Evolutionary conservation across 139 green algal species (phyloP).

Genomic region (Coelastrella sp.): DNA sequence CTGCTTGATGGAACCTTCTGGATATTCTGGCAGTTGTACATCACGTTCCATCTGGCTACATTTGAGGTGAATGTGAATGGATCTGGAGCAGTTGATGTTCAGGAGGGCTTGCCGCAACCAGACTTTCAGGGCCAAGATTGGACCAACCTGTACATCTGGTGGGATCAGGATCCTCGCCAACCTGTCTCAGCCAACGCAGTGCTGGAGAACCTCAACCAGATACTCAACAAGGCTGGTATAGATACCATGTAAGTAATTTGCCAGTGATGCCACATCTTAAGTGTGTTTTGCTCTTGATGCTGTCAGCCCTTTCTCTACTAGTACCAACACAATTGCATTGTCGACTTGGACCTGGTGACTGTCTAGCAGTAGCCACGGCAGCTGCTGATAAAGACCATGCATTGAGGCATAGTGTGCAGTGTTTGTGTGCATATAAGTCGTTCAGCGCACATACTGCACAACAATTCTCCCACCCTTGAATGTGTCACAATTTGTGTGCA

Average conservation of each 20-base stretch:
- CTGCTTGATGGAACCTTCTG: conserved; percentile 9
- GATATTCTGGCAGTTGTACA: background rate
- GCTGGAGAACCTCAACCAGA: background rate
- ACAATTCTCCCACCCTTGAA: background rate
- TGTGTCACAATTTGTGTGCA: background rate
- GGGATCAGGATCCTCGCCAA: background rate
- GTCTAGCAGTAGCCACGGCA: no score
- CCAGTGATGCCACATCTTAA: background rate
- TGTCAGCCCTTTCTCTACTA: no score
- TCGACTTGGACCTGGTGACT: no score
- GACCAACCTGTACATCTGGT: background rate
- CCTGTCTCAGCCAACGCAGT: background rate
- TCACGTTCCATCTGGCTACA: background rate
- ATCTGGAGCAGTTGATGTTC: background rate
- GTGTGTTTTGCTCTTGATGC: background rate
- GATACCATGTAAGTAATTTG: background rate
- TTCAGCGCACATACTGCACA: background rate
- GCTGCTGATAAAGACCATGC: no score
- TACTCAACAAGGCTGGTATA: background rate
- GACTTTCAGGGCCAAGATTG: background rate
- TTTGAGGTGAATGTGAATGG: background rate
- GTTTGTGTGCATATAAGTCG: background rate
- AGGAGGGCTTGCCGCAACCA: background rate
- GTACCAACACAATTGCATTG: no score
- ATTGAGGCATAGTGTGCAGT: no score